Evolutionary conservation across 2,329 filamentous ascomycete genomes (phyloP).

Genomic region (Thelonectria blattea): DNA sequence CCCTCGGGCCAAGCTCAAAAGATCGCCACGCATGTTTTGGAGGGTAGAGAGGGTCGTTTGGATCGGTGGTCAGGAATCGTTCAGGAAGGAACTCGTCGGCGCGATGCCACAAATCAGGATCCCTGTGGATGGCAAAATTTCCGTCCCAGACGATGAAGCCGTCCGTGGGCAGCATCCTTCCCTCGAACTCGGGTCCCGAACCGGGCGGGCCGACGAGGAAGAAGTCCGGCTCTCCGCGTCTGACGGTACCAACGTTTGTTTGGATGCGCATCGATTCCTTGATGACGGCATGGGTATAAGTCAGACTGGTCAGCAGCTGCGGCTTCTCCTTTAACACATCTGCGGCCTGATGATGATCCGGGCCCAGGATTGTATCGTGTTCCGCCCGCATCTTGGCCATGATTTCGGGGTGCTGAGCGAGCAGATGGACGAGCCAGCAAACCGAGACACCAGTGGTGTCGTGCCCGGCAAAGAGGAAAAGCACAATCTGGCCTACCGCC

Average conservation of each 20-base stretch:
- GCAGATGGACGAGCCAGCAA: constrained; percentile 41
- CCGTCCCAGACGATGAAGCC: constrained; percentile 30
- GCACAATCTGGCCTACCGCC: constrained; percentile 43
- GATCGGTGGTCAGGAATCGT: constrained; percentile 29
- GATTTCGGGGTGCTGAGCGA: constrained; percentile 40
- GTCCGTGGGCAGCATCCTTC: constrained; percentile 39
- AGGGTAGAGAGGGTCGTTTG: constrained; percentile 21
- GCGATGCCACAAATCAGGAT: constrained; percentile 27
- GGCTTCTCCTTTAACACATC: constrained; percentile 26
- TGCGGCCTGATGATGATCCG: constrained; percentile 33
- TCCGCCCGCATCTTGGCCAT: constrained; percentile 44
- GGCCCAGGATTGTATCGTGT: constrained; percentile 44
- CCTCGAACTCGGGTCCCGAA: constrained; percentile 22
- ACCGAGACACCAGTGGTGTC: constrained; percentile 46
- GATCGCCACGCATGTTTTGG: constrained; percentile 54
- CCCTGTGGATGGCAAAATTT: constrained; percentile 22
- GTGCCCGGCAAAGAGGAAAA: constrained; percentile 47
- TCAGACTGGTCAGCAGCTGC: constrained; percentile 41
- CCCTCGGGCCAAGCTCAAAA: constrained; percentile 59
- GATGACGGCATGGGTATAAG: constrained; percentile 46
- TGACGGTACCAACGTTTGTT: constrained; percentile 29
- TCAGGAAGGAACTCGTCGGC: constrained; percentile 25
- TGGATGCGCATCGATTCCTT: constrained; percentile 46
- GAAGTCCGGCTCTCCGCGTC: constrained; percentile 25
- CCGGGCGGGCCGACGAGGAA: constrained; percentile 38